Evolutionary conservation across 768 basidiomycete species (phyloP), one percentile per base, ranked within the genome.

Genomic region (Boletus sp.): DNA sequence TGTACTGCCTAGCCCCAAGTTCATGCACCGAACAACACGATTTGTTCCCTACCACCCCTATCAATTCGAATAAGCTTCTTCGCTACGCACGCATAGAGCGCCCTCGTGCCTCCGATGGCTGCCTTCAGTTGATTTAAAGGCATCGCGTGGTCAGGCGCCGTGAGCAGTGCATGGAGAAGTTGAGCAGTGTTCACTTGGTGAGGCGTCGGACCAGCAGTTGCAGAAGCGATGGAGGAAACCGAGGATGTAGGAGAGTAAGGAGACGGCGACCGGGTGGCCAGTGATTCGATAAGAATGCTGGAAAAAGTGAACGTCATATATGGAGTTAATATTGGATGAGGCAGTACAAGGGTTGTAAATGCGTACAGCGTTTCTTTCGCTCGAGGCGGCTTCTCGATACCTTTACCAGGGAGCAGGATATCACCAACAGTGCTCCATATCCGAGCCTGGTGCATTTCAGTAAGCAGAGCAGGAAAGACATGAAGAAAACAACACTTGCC

Each of bases 31-130:
- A 90, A 92, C 57, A 80, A 81, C 25, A 91, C 87, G 7, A 83
- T 75, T 65, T 92, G 89, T 65, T 88, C 88, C 33, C 88, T 79
- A 5, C 83, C 80, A 19, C 87, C 82, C 40, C 90, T 76, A 48
- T 91, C 89, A 59, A 91, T 89, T 70, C 82, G 87, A 55, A 92
- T 66, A 48, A 92, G 70, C 56, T 87, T 77, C 72, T 91, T 92
- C 15, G 87, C 90, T n/a, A 91, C 87, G 64, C 89, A 90, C 2
- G 77, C 83, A 62, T 89, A 92, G 13, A 91, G 67, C 15, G 87
- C 81, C 39, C 86, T 75, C 9, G 82, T 85, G 11, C 82, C 74
- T 35, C 80, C 78, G 21, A 91, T 69, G 21, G 76, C 65, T 47
- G 80, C 81, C 68, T 89, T 90, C 15, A 86, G 73, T 61, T 77